Evolutionary conservation across 2,329 filamentous ascomycete species (phyloP).

Genomic region (Stachybotrys elegans): DNA sequence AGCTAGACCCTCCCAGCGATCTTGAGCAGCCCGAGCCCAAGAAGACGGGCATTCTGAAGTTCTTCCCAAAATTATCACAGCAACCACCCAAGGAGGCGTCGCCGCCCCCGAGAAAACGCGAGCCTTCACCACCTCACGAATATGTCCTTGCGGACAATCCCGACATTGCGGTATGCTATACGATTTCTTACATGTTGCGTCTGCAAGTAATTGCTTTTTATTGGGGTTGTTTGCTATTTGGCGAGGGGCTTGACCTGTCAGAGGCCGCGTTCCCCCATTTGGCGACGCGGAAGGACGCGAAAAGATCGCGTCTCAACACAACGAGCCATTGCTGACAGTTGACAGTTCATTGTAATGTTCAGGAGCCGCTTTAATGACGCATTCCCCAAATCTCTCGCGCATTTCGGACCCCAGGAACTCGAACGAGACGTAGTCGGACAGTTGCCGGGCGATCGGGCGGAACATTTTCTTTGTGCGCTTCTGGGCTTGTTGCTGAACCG

Average conservation of each 20-base stretch:
- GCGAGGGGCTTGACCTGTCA: too few relatives aligned
- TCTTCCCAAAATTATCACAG: constrained; percentile 56
- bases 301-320: constrained; percentile 42
- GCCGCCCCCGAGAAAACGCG: constrained; percentile 69
- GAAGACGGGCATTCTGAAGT: constrained; percentile 60
- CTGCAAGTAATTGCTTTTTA: too few relatives aligned
- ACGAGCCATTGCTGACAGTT: constrained; percentile 26
- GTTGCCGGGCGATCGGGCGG: constrained; percentile 76
- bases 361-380: constrained; percentile 86
- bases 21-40: constrained; percentile 32
- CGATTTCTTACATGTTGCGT: background rate
- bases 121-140: constrained; percentile 85
- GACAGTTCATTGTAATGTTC: constrained; percentile 96
- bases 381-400: constrained; percentile 79
- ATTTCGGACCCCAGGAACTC: constrained; percentile 93
- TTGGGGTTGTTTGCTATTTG: too few relatives aligned
- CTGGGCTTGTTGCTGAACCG: constrained; percentile 86
- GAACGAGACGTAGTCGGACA: constrained; percentile 78
- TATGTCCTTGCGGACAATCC: constrained; percentile 85
- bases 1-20: constrained; percentile 42
- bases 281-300: constrained; percentile 49
- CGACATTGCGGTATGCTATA: constrained; percentile 79
- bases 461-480: constrained; percentile 84
- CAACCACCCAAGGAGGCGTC: constrained; percentile 51
- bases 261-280: too few relatives aligned